Conservation (phyloP, 2,329 filamentous ascomycete species). For the Calonectria pseudoreteaudii region DNA sequence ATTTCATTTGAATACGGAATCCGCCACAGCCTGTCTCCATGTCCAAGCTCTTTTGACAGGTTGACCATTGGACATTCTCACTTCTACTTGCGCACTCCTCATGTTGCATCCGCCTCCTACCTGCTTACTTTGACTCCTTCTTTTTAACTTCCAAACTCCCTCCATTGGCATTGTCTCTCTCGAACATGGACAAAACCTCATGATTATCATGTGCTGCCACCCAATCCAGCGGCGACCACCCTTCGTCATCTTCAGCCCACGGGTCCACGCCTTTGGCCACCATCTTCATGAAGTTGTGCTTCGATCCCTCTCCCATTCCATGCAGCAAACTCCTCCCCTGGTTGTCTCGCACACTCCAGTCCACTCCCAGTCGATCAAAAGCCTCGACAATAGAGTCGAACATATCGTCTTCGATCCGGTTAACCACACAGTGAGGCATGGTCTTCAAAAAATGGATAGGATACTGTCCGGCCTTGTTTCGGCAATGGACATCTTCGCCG, state of each 20-base stretch:
- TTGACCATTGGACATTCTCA: neutral
- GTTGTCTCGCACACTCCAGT: neutral
- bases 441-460: neutral
- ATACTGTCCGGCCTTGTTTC: neutral
- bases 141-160: neutral
- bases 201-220: neutral
- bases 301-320: neutral
- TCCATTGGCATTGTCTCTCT: neutral
- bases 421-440: fast-evolving
- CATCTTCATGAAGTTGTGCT: neutral
- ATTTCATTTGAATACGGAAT: neutral
- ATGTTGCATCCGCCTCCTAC: neutral
- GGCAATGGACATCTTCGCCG: neutral
- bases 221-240: neutral
- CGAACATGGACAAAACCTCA: neutral
- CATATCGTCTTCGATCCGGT: neutral
- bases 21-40: neutral
- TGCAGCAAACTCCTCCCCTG: neutral
- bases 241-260: neutral
- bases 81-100: too few relatives aligned
- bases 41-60: neutral
- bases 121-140: neutral
- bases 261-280: neutral
- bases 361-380: neutral
- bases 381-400: neutral